Conservation (phyloP, 345 rosid species). For the Salix suchowensis region DNA sequence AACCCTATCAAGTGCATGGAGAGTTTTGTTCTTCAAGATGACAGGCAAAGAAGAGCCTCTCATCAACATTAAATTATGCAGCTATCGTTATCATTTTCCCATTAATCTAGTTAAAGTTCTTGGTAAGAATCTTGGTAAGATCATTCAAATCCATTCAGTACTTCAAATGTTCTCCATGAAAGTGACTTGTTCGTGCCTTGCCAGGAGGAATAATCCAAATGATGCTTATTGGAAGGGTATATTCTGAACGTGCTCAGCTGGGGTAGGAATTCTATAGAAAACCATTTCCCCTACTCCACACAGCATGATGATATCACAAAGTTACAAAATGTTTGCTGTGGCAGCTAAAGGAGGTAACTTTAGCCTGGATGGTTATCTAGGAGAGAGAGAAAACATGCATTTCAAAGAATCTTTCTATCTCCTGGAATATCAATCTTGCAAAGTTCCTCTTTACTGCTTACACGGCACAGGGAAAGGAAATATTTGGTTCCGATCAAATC, state of each 20-base stretch:
- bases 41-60: neutral
- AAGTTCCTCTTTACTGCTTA: constrained; percentile 22
- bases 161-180: neutral
- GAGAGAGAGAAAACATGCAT: neutral
- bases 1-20: neutral
- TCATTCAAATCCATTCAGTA: no score
- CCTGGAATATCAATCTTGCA: constrained; percentile 2
- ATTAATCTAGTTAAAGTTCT: no score
- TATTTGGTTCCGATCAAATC: constrained; percentile 6
- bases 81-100: no score
- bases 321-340: neutral
- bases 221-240: neutral
- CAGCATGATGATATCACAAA: no score
- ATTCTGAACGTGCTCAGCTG: constrained; percentile 10
- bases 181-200: neutral
- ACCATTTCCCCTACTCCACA: neutral
- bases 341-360: constrained; percentile 4
- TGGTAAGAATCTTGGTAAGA: no score
- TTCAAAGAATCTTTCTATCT: constrained; percentile 5
- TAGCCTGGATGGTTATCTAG: neutral
- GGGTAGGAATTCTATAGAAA: neutral
- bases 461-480: constrained; percentile 1
- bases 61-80: neutral
- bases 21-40: neutral
- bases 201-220: neutral